These are phyloP conservation scores for Colletotrichum karsti DNA, from an alignment of 2,329 filamentous ascomycete genomes.

Conservation along the genomic window DNA sequence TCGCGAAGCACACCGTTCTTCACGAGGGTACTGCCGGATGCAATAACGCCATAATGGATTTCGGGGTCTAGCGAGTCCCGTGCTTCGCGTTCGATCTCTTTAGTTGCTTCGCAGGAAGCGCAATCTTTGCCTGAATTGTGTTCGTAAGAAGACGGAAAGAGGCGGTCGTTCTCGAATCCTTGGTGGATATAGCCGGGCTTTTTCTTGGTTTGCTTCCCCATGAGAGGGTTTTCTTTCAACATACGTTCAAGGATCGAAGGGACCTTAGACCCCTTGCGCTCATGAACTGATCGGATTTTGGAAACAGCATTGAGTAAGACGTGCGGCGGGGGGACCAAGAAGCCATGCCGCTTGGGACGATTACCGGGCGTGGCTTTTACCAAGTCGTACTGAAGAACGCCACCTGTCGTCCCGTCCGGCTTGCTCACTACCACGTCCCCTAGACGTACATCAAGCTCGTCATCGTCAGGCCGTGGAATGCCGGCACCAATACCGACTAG, in stretches of 20 bases:
- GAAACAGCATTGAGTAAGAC: constrained; percentile 15
- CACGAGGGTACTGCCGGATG: constrained; percentile 45
- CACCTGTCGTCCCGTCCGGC: neutral
- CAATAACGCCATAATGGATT: constrained; percentile 36
- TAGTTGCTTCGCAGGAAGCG: neutral
- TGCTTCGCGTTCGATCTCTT: neutral
- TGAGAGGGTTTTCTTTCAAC: constrained; percentile 13
- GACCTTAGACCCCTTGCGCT: constrained; percentile 11
- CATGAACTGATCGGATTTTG: constrained; percentile 2
- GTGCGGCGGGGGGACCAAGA: neutral
- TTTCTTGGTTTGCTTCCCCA: constrained; percentile 8
- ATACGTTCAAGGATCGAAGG: constrained; percentile 8
- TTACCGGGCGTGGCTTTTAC: neutral
- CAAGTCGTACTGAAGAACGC: constrained; percentile 30
- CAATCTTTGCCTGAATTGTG: constrained; percentile 12
- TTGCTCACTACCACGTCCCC: constrained; percentile 31
- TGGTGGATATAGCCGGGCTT: constrained; percentile 23
- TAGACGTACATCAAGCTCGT: constrained; percentile 22
- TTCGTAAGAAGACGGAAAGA: constrained; percentile 13
- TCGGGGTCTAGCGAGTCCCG: neutral
- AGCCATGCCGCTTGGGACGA: neutral
- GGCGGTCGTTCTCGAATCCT: constrained; percentile 25
- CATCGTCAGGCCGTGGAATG: constrained; percentile 20
- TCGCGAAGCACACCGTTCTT: constrained; percentile 42
- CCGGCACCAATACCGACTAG: constrained; percentile 37